Evolutionary conservation across 805 yeast species (phyloP), one percentile per base, ranked within the genome.

Genomic region (Wickerhamiella sorbophila): DNA sequence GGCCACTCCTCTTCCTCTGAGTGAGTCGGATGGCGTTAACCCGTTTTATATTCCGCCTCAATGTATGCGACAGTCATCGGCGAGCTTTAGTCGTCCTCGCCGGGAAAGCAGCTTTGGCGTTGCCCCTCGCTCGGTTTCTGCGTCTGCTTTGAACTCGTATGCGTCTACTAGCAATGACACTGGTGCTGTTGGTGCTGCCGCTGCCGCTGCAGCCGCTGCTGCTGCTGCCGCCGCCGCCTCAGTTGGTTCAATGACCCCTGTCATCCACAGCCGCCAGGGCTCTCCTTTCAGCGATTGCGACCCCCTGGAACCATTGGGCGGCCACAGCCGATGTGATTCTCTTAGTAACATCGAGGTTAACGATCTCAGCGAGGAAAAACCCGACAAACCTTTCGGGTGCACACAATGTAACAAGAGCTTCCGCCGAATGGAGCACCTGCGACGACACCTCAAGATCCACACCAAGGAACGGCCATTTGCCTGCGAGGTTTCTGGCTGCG

Each of bases 391-490:
- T 17, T 58, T 55, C 36, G 44, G 39, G n/a, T 65, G 70, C 56
- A 45, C 44, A 27, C 50, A 54, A 34, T 64, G 69, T 52, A 27
- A 46, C 33, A 60, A 62, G 47, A 42, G 59, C 6, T 64, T 64
- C 55, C 52, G 64, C 35, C 61, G 69, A 18, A 60, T 59, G 49
- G 69, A 64, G 50, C 69, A 64, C 45, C 52, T 64, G 36, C 61
- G 63, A 39, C 57, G 69, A 20, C 95, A 86, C 59, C 62, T 69
- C 57, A 68, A 86, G 49, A 67, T 86, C 1, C 96, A 86, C 58
- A 74, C 85, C 4, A 72, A 75, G 48, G 88, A 81, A 48, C 69
- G 93, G 45, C 94, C 95, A 0, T 86, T 72, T 54, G 59, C 58
- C 31, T 82, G 95, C 58, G 61, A 65, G 4, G 64, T 63, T 14